These are phyloP conservation scores for Macadamia integrifolia DNA, from an alignment of 164 flowering plant genomes.

Conservation along the genomic window DNA sequence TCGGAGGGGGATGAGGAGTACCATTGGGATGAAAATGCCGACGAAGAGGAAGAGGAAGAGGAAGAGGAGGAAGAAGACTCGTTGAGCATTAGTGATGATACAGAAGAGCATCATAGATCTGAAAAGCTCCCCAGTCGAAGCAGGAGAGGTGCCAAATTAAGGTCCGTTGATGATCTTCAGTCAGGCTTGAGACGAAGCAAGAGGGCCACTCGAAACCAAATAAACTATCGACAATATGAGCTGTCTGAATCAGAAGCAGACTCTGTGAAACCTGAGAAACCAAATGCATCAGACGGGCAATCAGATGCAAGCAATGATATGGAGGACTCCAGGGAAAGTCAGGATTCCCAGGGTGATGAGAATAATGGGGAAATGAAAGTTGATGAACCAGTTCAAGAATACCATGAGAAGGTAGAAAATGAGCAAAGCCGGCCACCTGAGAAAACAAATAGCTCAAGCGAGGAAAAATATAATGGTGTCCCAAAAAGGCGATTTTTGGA, in stretches of 20 bases:
- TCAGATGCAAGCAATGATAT: conserved; percentile 53
- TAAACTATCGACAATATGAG: conserved; percentile 74
- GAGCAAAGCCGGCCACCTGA: conserved; percentile 37
- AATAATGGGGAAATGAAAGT: conserved; percentile 38
- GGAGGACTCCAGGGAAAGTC: conserved; percentile 45
- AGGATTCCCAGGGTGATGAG: conserved; percentile 44
- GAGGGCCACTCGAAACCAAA: conserved; percentile 71
- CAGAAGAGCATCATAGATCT: conserved; percentile 47
- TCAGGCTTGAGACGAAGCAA: conserved; percentile 90
- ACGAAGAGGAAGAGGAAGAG: conserved; percentile 88
- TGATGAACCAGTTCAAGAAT: conserved; percentile 32
- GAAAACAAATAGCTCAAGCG: conserved; percentile 34
- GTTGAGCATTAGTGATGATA: conserved; percentile 58
- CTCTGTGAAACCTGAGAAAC: conserved; percentile 40
- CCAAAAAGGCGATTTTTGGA: conserved; percentile 72
- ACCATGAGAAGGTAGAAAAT: conserved; percentile 24
- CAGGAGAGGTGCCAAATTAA: conserved; percentile 61
- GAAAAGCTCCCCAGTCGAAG: conserved; percentile 50
- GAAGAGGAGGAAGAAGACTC: conserved; percentile 77
- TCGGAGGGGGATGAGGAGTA: conserved; percentile 98
- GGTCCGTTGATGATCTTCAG: conserved; percentile 63
- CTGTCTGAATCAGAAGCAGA: conserved; percentile 82
- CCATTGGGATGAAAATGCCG: conserved; percentile 50
- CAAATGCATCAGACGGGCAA: conserved; percentile 38
- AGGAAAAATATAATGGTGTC: conserved; percentile 39